These are phyloP conservation scores for Trifolium dubium DNA, from an alignment of 306 rosid genomes.

Conservation along the genomic window DNA sequence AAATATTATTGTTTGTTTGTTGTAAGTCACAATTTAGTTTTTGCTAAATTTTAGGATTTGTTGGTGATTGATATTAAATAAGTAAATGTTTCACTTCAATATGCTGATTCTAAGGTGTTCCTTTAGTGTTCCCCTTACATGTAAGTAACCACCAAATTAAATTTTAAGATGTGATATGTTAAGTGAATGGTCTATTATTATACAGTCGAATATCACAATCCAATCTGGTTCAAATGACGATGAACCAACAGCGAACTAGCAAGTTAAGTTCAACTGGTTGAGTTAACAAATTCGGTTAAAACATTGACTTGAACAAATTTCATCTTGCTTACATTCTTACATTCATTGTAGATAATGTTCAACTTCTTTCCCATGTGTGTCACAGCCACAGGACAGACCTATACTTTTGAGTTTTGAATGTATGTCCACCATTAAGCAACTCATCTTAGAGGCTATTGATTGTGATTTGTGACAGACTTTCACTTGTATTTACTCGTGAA, in stretches of 20 bases:
- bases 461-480: not conserved
- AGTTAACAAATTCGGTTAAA: not conserved
- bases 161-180: not conserved
- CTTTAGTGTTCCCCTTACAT: not conserved
- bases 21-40: too few species aligned
- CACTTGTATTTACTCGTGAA: not conserved
- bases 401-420: slow-evolving; percentile 8
- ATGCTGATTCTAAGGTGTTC: not conserved
- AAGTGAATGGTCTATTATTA: slow-evolving; percentile 12
- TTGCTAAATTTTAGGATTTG: not conserved
- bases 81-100: slow-evolving; percentile 1
- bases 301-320: not conserved
- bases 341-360: slow-evolving; percentile 19
- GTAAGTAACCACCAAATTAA: not conserved
- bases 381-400: not conserved
- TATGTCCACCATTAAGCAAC: not conserved
- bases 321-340: slow-evolving; percentile 7
- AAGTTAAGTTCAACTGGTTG: not conserved
- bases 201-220: not conserved
- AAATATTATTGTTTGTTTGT: too few species aligned
- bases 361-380: not conserved
- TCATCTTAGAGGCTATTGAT: not conserved
- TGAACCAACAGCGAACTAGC: not conserved
- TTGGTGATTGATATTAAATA: slow-evolving; percentile 1
- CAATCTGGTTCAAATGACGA: not conserved